phyloP scores from a whole-genome alignment of 805 yeast species.

The Metschnikowia peoriensis region DNA sequence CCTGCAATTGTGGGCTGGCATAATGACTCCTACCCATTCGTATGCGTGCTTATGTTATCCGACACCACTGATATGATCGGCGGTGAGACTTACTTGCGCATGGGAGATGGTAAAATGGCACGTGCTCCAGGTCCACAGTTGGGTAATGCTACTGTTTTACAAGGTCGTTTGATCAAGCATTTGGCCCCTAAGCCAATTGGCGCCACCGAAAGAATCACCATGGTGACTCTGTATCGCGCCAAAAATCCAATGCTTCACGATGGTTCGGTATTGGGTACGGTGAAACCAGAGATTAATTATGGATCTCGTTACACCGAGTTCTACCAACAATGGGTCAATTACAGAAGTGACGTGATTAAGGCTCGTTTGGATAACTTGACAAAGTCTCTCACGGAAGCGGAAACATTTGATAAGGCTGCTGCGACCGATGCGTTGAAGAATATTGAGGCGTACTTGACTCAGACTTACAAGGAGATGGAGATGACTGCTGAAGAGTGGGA shows the following conservation, averaged over 20 bases:
- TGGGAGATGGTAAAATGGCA: slow-evolving; percentile 30
- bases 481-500: slow-evolving; percentile 16
- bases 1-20: slow-evolving; percentile 66
- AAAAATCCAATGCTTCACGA: slow-evolving; percentile 29
- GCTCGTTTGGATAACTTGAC: slow-evolving; percentile 25
- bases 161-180: slow-evolving; percentile 21
- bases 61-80: slow-evolving; percentile 60
- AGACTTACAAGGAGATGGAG: slow-evolving; percentile 20
- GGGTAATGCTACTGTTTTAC: slow-evolving; percentile 21
- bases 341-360: slow-evolving; percentile 27
- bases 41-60: slow-evolving; percentile 61
- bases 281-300: slow-evolving; percentile 38
- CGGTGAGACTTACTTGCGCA: slow-evolving; percentile 56
- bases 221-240: slow-evolving; percentile 42
- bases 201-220: slow-evolving; percentile 37
- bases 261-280: slow-evolving; percentile 33
- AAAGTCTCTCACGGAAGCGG: slow-evolving; percentile 12
- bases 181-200: slow-evolving; percentile 31
- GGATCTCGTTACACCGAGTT: slow-evolving; percentile 36
- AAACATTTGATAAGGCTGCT: slow-evolving; percentile 26
- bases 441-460: slow-evolving; percentile 15
- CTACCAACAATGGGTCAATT: slow-evolving; percentile 38
- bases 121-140: slow-evolving; percentile 18
- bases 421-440: slow-evolving; percentile 17
- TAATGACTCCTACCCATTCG: slow-evolving; percentile 61